Conservation (phyloP, 2,329 filamentous ascomycete genomes). For the Alternaria sp. region DNA sequence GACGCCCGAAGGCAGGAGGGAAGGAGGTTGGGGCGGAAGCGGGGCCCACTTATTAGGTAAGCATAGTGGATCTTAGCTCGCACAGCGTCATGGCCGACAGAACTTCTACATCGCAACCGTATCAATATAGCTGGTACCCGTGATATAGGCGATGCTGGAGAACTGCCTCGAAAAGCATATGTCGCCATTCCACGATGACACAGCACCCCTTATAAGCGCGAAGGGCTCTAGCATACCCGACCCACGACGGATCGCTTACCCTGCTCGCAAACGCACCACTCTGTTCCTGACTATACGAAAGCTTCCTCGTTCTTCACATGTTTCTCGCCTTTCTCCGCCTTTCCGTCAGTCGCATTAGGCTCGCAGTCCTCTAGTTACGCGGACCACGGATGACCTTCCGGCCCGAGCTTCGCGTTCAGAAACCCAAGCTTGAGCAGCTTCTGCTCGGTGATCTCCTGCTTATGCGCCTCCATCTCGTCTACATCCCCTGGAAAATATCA, state of each 20-base stretch:
- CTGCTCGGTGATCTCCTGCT: conserved; percentile 36
- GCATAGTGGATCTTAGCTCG: neutral
- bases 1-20: neutral
- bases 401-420: conserved; percentile 24
- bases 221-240: neutral
- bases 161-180: neutral
- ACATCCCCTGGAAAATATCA: conserved; percentile 25
- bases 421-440: conserved; percentile 35
- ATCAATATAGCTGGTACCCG: neutral
- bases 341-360: neutral
- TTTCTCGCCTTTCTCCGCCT: neutral
- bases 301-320: neutral
- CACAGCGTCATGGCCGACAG: neutral
- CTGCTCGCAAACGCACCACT: neutral
- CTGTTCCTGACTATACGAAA: neutral
- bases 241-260: neutral
- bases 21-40: neutral
- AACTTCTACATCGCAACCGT: neutral
- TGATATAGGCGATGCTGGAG: neutral
- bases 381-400: conserved; percentile 25
- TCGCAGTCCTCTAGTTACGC: neutral
- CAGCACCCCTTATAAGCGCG: neutral
- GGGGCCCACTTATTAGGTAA: neutral
- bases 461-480: conserved; percentile 34
- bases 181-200: neutral